Base-by-base conservation (phyloP, 768 basidiomycete species). In the Russula foetens region DNA sequence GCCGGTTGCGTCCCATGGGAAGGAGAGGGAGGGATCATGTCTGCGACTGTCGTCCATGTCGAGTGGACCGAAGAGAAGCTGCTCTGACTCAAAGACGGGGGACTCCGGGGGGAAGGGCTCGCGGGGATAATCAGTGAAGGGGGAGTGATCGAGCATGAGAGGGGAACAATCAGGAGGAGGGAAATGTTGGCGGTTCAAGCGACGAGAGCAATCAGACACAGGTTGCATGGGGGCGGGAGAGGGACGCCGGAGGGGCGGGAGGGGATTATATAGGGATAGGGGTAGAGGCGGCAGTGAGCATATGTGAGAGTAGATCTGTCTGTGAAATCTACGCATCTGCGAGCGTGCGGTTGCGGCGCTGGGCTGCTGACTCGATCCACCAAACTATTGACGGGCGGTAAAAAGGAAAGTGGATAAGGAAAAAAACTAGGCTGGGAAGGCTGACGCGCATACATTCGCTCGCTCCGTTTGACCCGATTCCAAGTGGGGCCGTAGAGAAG, bases 61-160 rank as follows among this genome's bases (percentile, higher is more conserved):
- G 69, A 82, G 73, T 64, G 64, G 64, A 53, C 80, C 81, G 67
- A 85, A 84, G 70, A 84, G 77, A 73, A 83, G 74, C 60, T 80
- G 77, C 69, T 83, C 80, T 24, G 70, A 65, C 67, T 82, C 80
- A n/a, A 71, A 63, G 47, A 69, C 33, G 53, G 71, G 66, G 56
- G 67, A 58, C 60, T 74, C 71, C 67, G 75, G 76, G 38, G 69
- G 64, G 51, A 68, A 59, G 26, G 63, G 38, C 45, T 72, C 69
- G 57, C 65, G 65, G 59, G 64, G 66, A 63, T 67, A 55, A 59
- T 69, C 68, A 45, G 70, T 64, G 50, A 47, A 41, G 23, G 70
- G 70, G 7, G 67, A 67, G 50, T 59, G 67, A 65, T 69, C 68
- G 28, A 58, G 53, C 49, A 71, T 62, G 24, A 43, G 46, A 26